Evolutionary conservation across 2,329 filamentous ascomycete genomes (phyloP), one percentile per base, ranked within the genome.

Genomic region (Polytolypa hystricis): DNA sequence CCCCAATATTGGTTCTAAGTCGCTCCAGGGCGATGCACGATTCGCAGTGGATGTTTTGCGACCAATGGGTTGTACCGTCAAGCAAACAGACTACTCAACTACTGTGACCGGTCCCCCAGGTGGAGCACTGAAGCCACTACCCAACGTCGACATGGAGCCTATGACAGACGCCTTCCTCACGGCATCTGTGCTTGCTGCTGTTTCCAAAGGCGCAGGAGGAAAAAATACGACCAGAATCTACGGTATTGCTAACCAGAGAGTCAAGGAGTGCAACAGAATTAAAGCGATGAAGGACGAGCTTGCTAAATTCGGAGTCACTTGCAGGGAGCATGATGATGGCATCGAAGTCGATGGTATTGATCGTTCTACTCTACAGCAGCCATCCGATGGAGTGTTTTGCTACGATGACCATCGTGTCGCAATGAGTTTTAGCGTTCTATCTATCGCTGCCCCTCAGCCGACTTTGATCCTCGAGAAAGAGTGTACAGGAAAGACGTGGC

Each of bases 101-200:
- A 96, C 87, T 0, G 91, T 98, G 6, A 93, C 81, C 6, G 91
- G 91, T 1, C 91, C 91, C n/a, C 62, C 73, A 2, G 61, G 70
- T 38, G 89, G 91, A 8, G 62, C 71, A 11, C 65, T 98, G 26
- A 78, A 78, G 48, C 80, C 84, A 1, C 66, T 98, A 9, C 65
- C 77, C 12, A 81, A 89, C 41, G 78, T 98, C 18, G 87, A 98
- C 53, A 98, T 98, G 91, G 91, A 96, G 58, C 83, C 89, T 1
- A 98, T 98, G 91, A 98, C 91, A 0, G 91, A 98, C 60, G 91
- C 91, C 33, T 98, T 98, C 69, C 70, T 98, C 35, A 95, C 87
- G 4, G 91, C 91, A 12, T 93, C 86, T 2, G 86, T 94, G 4
- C 71, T 98, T 31, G 91, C 86, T 17, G 91, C 91, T 23, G 84